Conservation (phyloP, 2,329 filamentous ascomycete species). For the Aspergillus ochraceoroseus region DNA sequence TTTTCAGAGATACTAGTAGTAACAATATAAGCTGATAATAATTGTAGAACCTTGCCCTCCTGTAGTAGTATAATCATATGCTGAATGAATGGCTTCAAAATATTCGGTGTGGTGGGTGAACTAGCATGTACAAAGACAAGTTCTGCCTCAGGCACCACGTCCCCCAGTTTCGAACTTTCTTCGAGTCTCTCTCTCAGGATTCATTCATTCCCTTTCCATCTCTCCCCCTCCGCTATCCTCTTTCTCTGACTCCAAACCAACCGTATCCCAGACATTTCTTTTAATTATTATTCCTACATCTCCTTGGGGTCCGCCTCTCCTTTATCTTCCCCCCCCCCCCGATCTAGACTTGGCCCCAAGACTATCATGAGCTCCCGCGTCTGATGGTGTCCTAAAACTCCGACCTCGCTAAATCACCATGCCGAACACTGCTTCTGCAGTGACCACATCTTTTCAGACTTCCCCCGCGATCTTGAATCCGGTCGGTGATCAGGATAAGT, state of each 20-base stretch:
- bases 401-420: constrained; percentile 35
- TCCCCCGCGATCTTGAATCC: constrained; percentile 21
- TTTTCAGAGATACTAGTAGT: too few relatives aligned
- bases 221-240: not conserved
- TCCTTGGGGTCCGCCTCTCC: constrained; percentile 2
- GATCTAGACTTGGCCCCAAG: constrained; percentile 9
- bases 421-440: constrained; percentile 29
- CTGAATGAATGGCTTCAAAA: too few relatives aligned
- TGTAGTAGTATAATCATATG: too few relatives aligned
- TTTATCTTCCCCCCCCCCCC: too few relatives aligned
- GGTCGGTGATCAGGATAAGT: constrained; percentile 24
- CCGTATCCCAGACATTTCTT: too few relatives aligned
- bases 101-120: too few relatives aligned
- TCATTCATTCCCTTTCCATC: not conserved
- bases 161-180: not conserved
- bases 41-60: too few relatives aligned
- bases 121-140: too few relatives aligned
- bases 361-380: constrained; percentile 13
- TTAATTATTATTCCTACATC: constrained; percentile 7
- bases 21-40: too few relatives aligned
- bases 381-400: constrained; percentile 19
- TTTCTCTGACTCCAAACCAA: not conserved
- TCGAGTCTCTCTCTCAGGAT: too few relatives aligned
- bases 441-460: constrained; percentile 22
- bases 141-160: constrained; percentile 12